Base-by-base conservation (phyloP, 1,284 basidiomycete species). In the Moesziomyces globuligerus region DNA sequence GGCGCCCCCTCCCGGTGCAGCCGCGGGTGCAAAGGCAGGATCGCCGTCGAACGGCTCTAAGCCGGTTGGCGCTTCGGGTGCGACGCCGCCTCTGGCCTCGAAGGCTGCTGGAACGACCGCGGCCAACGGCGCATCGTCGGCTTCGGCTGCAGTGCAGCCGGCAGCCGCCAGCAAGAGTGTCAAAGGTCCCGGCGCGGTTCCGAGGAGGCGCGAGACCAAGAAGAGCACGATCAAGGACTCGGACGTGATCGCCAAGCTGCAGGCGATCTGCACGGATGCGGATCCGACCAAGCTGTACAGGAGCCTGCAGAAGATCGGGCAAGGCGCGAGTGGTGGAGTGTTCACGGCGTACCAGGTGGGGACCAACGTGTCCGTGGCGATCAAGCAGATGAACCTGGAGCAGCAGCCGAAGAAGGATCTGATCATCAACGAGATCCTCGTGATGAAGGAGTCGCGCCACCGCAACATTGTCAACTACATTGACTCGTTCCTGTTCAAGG, bases 301-400 rank as follows among this genome's bases (percentile, higher is more conserved):
- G 53, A 94, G 89, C 81, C 86, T 98, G 46, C 88, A 92, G 83
- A 98, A 98, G 88, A 97, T 98, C 80, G 95, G 95, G 41, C 95
- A 98, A 83, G 95, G 94, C 70, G 94, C 96, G 4, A 96, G 93
- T 17, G 96, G 96, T 45, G 95, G 94, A 61, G 95, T 99, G 1
- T 99, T 96, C 84, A 97, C 95, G 6, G 94, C 95, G 15, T 96
- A 97, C 80, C 94, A 97, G 84, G 90, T 94, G 59, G 94, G 93
- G 42, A 92, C 91, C 25, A 95, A 95, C 83, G 79, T 92, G 42
- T 91, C 90, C 5, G 96, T 99, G 26, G 96, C 96, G 26, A 98
- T 99, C 87, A 99, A 98, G 85, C 95, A 98, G 85, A 98, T 98
- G 96, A 95, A 98, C 85, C 87, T 99, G 29, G 94, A 97, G 84